A percentile compares a stretch with the other conserved stretches of the same genome.
Conservation (phyloP, 306 rosid genomes). For the Prunus salicina region DNA sequence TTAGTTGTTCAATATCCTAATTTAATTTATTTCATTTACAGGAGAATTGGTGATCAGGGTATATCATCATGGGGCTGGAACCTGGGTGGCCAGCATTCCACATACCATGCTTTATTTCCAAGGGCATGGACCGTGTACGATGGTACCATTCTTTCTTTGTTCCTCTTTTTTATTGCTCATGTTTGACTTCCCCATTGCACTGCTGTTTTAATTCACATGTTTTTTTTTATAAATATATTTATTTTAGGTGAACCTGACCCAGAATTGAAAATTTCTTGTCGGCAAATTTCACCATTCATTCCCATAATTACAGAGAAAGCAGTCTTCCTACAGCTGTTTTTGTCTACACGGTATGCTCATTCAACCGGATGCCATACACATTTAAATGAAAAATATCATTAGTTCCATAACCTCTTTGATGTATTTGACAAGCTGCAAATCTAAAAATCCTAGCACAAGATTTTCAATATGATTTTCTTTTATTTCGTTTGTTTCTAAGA, state of each 20-base stretch:
- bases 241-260: constrained; percentile 95
- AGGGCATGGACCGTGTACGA: constrained; percentile 99
- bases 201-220: constrained; percentile 18
- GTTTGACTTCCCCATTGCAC: constrained; percentile 3
- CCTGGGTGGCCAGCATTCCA: constrained; percentile 91
- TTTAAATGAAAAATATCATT: not conserved
- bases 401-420: not conserved
- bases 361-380: not conserved
- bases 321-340: constrained; percentile 96
- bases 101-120: constrained; percentile 98
- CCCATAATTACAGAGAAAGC: constrained; percentile 96
- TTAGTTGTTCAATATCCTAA: constrained; percentile 13
- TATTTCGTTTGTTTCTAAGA: constrained; percentile 24
- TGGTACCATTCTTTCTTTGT: constrained; percentile 51
- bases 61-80: constrained; percentile 99
- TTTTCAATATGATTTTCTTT: not conserved
- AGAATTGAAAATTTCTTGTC: constrained; percentile 85
- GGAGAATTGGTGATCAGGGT: constrained; percentile 78
- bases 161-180: not conserved
- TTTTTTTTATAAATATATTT: not conserved
- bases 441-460: not conserved
- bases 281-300: constrained; percentile 96
- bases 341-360: constrained; percentile 73
- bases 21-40: constrained; percentile 31
- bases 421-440: no score